Conservation (phyloP, 371 early-diverging fungal genomes). For the Actinomortierella ambigua region DNA sequence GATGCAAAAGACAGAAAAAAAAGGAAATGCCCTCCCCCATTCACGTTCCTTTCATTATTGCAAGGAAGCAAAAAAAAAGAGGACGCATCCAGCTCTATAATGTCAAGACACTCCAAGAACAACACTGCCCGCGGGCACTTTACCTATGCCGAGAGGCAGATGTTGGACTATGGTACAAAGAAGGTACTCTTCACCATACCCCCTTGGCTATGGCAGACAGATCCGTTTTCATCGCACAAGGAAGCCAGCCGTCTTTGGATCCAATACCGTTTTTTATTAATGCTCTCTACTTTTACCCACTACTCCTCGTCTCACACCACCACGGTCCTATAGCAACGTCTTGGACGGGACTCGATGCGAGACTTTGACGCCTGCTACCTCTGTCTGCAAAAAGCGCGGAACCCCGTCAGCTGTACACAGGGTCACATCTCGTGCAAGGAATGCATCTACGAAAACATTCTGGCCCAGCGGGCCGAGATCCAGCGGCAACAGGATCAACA, state of each 20-base stretch:
- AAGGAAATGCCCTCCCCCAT: neutral
- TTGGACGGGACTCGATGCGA: conserved; percentile 89
- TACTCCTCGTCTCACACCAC: conserved; percentile 1
- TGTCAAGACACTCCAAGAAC: conserved; percentile 96
- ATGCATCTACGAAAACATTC: conserved; percentile 87
- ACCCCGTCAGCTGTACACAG: conserved; percentile 79
- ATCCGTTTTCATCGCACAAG: too few species aligned
- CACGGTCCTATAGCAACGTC: conserved; percentile 62
- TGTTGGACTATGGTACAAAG: conserved; percentile 91
- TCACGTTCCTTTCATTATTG: neutral
- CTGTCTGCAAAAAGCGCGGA: conserved; percentile 86
- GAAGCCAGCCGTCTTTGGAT: too few species aligned
- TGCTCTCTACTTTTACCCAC: neutral
- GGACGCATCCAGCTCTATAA: conserved; percentile 22
- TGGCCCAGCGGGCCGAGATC: conserved; percentile 87
- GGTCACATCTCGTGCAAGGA: conserved; percentile 91
- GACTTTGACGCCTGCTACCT: conserved; percentile 90
- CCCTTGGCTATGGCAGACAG: too few species aligned
- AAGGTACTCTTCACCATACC: too few species aligned
- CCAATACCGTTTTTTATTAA: conserved; percentile 2
- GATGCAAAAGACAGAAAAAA: conserved; percentile 10
- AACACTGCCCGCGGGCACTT: conserved; percentile 95
- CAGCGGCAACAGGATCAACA: conserved; percentile 55
- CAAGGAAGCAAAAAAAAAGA: conserved; percentile 2
- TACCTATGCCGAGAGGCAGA: conserved; percentile 89